A percentile compares a stretch with the other conserved stretches of the same genome.
These are phyloP conservation scores for Trichoderma oligosporum DNA, from an alignment of 2,329 filamentous ascomycete species.

Conservation along the genomic window DNA sequence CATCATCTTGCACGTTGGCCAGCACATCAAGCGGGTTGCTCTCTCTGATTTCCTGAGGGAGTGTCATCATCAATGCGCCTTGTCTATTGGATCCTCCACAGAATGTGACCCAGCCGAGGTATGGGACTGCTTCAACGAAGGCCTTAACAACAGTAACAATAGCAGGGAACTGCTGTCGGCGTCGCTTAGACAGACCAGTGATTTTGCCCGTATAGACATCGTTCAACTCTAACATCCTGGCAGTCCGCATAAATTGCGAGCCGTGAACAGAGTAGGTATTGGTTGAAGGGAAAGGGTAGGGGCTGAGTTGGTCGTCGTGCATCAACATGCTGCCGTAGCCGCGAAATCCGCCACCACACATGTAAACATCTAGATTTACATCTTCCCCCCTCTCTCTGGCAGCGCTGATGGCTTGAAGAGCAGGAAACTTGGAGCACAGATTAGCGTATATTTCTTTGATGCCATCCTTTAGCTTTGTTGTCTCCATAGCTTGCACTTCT, in stretches of 20 bases:
- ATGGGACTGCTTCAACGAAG: constrained; percentile 64
- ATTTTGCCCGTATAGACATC: constrained; percentile 51
- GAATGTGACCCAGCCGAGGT: constrained; percentile 71
- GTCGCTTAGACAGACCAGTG: constrained; percentile 75
- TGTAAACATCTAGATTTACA: constrained; percentile 65
- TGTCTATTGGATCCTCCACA: constrained; percentile 86
- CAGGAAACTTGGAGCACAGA: constrained; percentile 47
- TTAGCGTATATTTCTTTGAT: constrained; percentile 58
- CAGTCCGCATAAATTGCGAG: constrained; percentile 54
- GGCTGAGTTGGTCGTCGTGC: constrained; percentile 66
- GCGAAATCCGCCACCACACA: constrained; percentile 85
- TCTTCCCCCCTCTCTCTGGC: constrained; percentile 34
- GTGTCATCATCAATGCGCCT: constrained; percentile 70
- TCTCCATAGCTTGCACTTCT: constrained; percentile 44
- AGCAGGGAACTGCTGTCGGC: constrained; percentile 77
- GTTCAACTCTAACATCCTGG: constrained; percentile 51
- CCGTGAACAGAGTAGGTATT: constrained; percentile 70
- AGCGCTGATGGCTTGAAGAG: constrained; percentile 41
- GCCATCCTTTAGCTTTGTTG: constrained; percentile 51
- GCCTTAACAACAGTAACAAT: constrained; percentile 77
- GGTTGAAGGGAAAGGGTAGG: constrained; percentile 80
- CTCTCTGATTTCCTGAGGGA: constrained; percentile 57
- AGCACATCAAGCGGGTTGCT: constrained; percentile 58
- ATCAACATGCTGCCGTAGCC: constrained; percentile 90
- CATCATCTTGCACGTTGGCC: constrained; percentile 25